These are phyloP conservation scores for Aspergillus brunneoviolaceus DNA, from an alignment of 2,329 filamentous ascomycete genomes.

Conservation along the genomic window DNA sequence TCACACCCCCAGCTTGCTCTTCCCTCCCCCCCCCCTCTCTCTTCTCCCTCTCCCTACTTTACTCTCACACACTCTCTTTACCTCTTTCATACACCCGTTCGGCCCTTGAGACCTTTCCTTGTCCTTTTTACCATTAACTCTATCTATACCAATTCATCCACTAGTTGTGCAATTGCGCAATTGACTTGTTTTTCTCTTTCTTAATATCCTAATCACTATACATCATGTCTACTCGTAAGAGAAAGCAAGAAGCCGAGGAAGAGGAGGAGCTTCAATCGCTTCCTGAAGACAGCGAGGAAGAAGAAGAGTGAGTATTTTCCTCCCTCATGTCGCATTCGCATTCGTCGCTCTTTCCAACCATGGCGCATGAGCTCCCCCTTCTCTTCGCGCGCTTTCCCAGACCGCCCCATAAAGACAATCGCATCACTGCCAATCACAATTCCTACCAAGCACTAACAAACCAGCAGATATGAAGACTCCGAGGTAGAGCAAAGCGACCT, in stretches of 20 bases:
- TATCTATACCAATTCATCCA: not conserved
- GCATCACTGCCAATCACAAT: not conserved
- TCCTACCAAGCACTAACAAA: not conserved
- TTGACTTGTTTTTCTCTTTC: constrained; percentile 12
- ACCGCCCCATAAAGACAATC: no score
- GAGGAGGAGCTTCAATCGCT: constrained; percentile 49
- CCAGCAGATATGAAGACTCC: constrained; percentile 37
- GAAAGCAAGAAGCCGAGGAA: constrained; percentile 51
- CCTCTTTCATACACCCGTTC: constrained; percentile 47
- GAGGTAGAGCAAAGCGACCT: constrained; percentile 22
- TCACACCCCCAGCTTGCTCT: constrained; percentile 37
- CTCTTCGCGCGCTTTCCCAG: not conserved
- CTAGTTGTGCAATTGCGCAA: constrained; percentile 8
- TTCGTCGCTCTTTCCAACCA: not conserved
- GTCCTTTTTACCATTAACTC: not conserved
- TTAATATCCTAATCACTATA: constrained; percentile 4
- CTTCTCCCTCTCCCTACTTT: constrained; percentile 32
- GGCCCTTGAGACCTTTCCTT: constrained; percentile 6
- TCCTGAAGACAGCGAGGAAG: constrained; percentile 51
- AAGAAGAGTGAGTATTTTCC: constrained; percentile 48
- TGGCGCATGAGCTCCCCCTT: not conserved
- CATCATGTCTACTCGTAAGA: constrained; percentile 50
- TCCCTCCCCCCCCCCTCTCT: constrained; percentile 38
- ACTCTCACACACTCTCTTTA: constrained; percentile 33
- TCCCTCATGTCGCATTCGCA: not conserved